Evolutionary conservation across 179 eudicot species (phyloP).

Genomic region (Patellifolia procumbens): DNA sequence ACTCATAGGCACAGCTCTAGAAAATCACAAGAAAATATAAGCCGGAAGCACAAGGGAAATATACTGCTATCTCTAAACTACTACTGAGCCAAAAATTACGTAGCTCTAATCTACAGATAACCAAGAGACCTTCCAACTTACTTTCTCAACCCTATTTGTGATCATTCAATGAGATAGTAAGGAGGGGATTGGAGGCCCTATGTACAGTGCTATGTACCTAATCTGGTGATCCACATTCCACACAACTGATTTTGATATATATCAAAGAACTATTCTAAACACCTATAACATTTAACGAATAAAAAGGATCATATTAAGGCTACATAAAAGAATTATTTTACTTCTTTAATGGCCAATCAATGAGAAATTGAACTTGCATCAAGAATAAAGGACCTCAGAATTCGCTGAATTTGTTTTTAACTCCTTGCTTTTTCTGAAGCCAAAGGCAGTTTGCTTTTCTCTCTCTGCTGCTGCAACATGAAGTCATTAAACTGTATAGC

Average conservation of each 20-base stretch:
- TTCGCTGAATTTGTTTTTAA: neutral
- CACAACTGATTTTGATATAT: neutral
- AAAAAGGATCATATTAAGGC: neutral
- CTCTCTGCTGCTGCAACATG: conserved; percentile 47
- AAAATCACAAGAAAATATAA: neutral
- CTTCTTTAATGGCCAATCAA: neutral
- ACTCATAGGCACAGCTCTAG: neutral
- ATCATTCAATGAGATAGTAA: neutral
- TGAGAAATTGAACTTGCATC: neutral
- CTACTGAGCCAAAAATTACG: neutral
- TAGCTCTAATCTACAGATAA: neutral
- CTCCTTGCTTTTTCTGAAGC: conserved; percentile 22
- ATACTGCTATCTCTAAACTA: neutral
- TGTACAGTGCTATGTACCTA: neutral
- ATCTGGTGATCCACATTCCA: neutral
- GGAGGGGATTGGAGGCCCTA: neutral
- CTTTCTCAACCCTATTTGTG: neutral
- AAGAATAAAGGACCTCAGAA: neutral
- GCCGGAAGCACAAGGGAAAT: neutral
- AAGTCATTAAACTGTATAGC: conserved; percentile 55
- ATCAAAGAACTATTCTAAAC: neutral
- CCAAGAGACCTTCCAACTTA: neutral
- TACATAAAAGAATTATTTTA: neutral
- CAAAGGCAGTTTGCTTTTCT: conserved; percentile 30
- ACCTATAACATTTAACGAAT: neutral